Percentiles rank a stretch among this genome's conserved stretches.
Conservation (phyloP, 352 stramenopile genomes). For the Phytophthora palmivora region DNA sequence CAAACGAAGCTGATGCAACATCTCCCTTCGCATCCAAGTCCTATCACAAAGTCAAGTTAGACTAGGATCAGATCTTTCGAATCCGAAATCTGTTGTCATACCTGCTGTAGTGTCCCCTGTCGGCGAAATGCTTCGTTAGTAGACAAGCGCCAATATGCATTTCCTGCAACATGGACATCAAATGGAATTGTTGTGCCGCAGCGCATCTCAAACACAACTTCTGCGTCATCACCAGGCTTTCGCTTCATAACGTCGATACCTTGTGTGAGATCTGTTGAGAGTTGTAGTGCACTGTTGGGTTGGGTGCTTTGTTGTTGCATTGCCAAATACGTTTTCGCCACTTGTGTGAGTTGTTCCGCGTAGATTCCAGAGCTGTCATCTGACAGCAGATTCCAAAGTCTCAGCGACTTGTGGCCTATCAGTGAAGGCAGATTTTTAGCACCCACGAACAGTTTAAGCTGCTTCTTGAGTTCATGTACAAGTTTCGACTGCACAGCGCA, state of each 20-base stretch:
- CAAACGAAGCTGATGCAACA: conserved; percentile 9
- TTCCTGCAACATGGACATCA: conserved; percentile 20
- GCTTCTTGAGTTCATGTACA: conserved; percentile 12
- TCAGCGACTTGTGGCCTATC: not conserved
- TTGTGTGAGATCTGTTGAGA: conserved; percentile 4
- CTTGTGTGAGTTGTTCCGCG: conserved; percentile 20
- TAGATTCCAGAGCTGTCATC: conserved; percentile 17
- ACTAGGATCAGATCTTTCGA: not conserved
- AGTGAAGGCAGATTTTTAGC: conserved; percentile 1
- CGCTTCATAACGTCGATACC: conserved; percentile 8
- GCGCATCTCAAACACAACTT: conserved; percentile 17
- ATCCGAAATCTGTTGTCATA: not conserved
- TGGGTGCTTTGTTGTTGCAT: conserved; percentile 1
- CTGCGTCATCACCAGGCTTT: not conserved
- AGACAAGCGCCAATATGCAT: conserved; percentile 15
- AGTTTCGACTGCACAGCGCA: conserved; percentile 6
- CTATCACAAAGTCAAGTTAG: not conserved
- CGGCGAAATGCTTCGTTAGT: conserved; percentile 4
- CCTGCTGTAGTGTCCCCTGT: conserved; percentile 3
- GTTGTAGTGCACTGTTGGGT: not conserved
- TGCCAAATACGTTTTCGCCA: conserved; percentile 16
- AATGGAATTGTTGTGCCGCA: conserved; percentile 13
- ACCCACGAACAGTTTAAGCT: not conserved
- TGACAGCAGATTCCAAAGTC: conserved; percentile 5
- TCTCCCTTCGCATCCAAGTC: not conserved